Conservation (phyloP, 306 rosid species). For the Pterocarpus macrocarpus region DNA sequence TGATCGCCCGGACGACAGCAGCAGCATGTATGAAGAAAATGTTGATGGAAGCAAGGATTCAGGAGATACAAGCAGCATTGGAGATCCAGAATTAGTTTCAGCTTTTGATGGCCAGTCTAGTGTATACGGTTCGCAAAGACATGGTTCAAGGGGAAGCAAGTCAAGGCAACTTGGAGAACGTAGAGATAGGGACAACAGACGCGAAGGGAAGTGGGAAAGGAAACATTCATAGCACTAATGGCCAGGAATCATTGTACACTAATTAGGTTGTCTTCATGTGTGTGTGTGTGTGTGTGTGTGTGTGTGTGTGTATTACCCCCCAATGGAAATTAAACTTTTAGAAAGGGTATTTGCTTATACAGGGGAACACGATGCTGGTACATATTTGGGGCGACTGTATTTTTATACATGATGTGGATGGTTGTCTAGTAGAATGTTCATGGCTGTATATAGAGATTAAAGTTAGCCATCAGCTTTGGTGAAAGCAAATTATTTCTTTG, state of each 20-base stretch:
- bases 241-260: background rate
- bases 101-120: slow-evolving; percentile 80
- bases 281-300: too few relatives aligned
- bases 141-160: slow-evolving; percentile 82
- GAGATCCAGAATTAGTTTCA: slow-evolving; percentile 82
- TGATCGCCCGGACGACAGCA: slow-evolving; percentile 78
- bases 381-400: slow-evolving; percentile 17
- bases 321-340: too few relatives aligned
- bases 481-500: background rate
- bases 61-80: slow-evolving; percentile 83
- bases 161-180: slow-evolving; percentile 82
- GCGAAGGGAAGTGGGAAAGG: slow-evolving; percentile 98
- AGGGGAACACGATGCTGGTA: background rate
- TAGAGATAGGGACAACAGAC: slow-evolving; percentile 83
- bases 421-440: slow-evolving; percentile 4
- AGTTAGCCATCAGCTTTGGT: background rate
- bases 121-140: slow-evolving; percentile 87
- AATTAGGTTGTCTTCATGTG: slow-evolving; percentile 2
- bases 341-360: too few relatives aligned
- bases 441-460: background rate
- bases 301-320: too few relatives aligned
- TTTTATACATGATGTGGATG: slow-evolving; percentile 30
- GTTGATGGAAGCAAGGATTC: slow-evolving; percentile 92
- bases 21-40: slow-evolving; percentile 84
- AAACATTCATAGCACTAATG: slow-evolving; percentile 63